A percentile compares a stretch with the other conserved stretches of the same genome.
Conservation (phyloP, 1,284 basidiomycete genomes). For the Ganoderma lingzhi region DNA sequence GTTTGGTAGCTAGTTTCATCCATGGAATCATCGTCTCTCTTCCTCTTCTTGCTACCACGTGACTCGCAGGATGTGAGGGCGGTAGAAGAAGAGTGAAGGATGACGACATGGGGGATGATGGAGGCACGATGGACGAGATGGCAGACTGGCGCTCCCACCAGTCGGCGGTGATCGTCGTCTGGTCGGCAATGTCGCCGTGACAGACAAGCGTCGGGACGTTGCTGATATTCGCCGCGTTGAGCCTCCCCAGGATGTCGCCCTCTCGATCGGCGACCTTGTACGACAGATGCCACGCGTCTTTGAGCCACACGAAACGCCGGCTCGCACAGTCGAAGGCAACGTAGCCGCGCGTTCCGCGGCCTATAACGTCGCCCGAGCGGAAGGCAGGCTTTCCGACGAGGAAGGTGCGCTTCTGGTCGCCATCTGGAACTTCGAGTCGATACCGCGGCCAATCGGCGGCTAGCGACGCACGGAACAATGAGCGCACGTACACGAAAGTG, state of each 20-base stretch:
- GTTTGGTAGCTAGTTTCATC: background rate
- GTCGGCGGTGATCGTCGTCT: conserved; percentile 4
- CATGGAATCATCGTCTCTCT: background rate
- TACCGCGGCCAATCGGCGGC: conserved; percentile 16
- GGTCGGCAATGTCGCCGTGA: conserved; percentile 12
- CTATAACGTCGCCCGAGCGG: background rate
- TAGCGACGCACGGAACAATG: background rate
- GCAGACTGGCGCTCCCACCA: background rate
- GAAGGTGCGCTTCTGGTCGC: background rate
- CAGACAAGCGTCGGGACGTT: conserved; percentile 5
- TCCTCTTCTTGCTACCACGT: background rate
- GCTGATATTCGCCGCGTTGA: background rate
- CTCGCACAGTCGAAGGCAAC: conserved; percentile 8
- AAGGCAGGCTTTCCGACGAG: conserved; percentile 15
- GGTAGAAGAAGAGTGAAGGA: background rate
- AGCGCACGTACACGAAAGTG: conserved; percentile 1
- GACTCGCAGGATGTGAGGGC: background rate
- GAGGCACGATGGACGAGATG: background rate
- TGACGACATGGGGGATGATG: background rate
- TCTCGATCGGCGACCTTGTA: background rate
- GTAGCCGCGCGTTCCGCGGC: conserved; percentile 17
- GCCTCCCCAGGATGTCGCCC: conserved; percentile 5
- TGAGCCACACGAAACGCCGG: conserved; percentile 11
- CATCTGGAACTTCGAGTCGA: conserved; percentile 8
- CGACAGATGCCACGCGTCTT: conserved; percentile 15